Base-by-base conservation (phyloP, 768 basidiomycete genomes). In the Russula compacta region DNA sequence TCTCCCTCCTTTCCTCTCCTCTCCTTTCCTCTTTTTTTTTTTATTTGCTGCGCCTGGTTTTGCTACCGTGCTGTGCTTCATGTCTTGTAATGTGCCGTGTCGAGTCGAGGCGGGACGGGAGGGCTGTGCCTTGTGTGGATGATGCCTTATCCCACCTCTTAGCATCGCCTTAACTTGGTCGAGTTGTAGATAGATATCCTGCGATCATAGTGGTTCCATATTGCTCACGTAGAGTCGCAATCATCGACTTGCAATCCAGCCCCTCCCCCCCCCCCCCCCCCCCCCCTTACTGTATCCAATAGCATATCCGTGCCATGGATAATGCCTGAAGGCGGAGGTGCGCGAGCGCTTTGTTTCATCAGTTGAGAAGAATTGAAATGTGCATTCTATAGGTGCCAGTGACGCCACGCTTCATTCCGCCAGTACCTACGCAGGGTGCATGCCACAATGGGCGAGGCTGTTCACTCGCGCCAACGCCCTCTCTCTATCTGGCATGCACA, bases 211-310 rank as follows among this genome's bases (percentile, higher is more conserved):
- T 29, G 60, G 43, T 56, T 36, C 24, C 9, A 14, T 43, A 53
- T 61, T 43, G 42, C 49, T 32, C 56, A 57, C 50, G 29, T 56
- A 44, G 60, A 53, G 48, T 21, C 56, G 29, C 55, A 39, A 35
- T 38, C 40, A 10, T 44, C 49, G 49, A 40, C 35, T 56, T 61
- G 55, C 52, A 61, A 52, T 61, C 32, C 38, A 61, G 36, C 55
- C 35, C 35, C 21, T 19, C 14, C 42, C 15, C 53, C 14, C 4
- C 33, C 42, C 15, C 21, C 9, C 21, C 35, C 8, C 19, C 17
- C 6, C n/a, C 6, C 6, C 7, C n/a, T 8, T 43, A 7, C 32
- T 39, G 47, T 47, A 39, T 24, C 40, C 58, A 46, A 46, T 38
- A 35, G 24, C 58, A 36, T 14, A 17, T 52, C 38, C 24, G 29